phyloP scores from a whole-genome alignment of 2,329 filamentous ascomycete genomes.

The Stachybotrys elegans region DNA sequence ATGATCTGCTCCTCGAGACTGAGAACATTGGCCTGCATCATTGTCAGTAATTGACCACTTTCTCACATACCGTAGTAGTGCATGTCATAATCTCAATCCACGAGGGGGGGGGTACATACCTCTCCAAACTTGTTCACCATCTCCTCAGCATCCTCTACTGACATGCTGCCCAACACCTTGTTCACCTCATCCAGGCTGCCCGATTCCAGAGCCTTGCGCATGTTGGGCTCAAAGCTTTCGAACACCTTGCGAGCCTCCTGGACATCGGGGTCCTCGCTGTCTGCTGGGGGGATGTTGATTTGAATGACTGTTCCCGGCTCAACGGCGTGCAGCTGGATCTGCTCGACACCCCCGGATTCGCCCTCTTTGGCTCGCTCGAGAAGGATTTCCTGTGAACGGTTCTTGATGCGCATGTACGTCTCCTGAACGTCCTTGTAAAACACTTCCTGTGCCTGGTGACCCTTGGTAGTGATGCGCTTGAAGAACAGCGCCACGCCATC shows the following conservation, averaged over 20 bases:
- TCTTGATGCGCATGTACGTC: constrained; percentile 79
- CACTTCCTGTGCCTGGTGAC: constrained; percentile 83
- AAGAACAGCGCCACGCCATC: constrained; percentile 93
- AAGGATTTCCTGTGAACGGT: constrained; percentile 67
- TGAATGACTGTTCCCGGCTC: constrained; percentile 89
- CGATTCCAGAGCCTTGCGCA: constrained; percentile 79
- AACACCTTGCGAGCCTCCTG: constrained; percentile 69
- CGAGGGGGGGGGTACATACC: constrained; percentile 37
- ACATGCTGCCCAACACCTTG: constrained; percentile 74
- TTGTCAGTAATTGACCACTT: not conserved
- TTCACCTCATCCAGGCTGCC: constrained; percentile 67
- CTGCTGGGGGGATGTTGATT: constrained; percentile 70
- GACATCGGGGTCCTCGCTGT: constrained; percentile 60
- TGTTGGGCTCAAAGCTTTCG: constrained; percentile 73
- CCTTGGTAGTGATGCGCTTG: constrained; percentile 85
- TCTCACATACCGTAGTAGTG: too few relatives aligned
- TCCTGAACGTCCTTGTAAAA: constrained; percentile 91
- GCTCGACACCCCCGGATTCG: constrained; percentile 70
- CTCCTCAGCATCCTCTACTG: constrained; percentile 80
- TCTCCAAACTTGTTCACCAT: constrained; percentile 75
- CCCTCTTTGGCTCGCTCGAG: constrained; percentile 46
- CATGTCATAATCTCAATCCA: too few relatives aligned
- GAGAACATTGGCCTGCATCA: constrained; percentile 67
- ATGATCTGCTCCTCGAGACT: constrained; percentile 92
- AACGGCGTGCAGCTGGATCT: constrained; percentile 95